A percentile compares a stretch with the other conserved stretches of the same genome.
Conservation (phyloP, 306 rosid species). For the Fragaria nilgerrensis region DNA sequence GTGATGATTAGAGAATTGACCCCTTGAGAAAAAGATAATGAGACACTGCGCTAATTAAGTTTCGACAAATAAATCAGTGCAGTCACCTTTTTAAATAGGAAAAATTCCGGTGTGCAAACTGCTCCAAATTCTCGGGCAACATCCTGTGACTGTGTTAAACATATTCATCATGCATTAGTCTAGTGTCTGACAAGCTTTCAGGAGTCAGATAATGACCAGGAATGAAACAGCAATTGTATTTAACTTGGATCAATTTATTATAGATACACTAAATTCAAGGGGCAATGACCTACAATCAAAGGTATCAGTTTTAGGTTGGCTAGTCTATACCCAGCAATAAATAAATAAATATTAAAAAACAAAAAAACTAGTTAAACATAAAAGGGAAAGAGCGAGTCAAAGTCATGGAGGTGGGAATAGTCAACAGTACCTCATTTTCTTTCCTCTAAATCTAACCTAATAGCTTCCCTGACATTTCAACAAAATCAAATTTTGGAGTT, state of each 20-base stretch:
- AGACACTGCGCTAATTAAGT: neutral
- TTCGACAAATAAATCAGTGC: neutral
- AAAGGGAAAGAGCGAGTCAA: neutral
- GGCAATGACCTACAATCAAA: neutral
- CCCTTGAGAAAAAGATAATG: neutral
- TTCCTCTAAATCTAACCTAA: neutral
- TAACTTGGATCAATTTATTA: neutral
- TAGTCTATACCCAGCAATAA: neutral
- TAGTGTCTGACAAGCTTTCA: neutral
- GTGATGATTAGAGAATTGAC: neutral
- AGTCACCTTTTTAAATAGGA: conserved; percentile 76
- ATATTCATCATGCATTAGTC: conserved; percentile 10
- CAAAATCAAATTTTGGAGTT: neutral
- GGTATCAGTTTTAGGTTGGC: neutral
- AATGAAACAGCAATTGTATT: neutral
- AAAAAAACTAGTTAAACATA: neutral
- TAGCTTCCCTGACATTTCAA: neutral
- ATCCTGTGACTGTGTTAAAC: conserved; percentile 64
- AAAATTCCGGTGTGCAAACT: conserved; percentile 90
- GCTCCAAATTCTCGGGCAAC: conserved; percentile 88
- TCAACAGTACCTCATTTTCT: neutral
- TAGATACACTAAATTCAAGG: neutral
- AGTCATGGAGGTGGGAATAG: neutral
- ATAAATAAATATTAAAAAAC: neutral
- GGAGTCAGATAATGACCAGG: neutral